Percentiles rank a stretch among this genome's conserved stretches.
Evolutionary conservation across 345 rosid species (phyloP).

Genomic region (Sisymbrium irio): DNA sequence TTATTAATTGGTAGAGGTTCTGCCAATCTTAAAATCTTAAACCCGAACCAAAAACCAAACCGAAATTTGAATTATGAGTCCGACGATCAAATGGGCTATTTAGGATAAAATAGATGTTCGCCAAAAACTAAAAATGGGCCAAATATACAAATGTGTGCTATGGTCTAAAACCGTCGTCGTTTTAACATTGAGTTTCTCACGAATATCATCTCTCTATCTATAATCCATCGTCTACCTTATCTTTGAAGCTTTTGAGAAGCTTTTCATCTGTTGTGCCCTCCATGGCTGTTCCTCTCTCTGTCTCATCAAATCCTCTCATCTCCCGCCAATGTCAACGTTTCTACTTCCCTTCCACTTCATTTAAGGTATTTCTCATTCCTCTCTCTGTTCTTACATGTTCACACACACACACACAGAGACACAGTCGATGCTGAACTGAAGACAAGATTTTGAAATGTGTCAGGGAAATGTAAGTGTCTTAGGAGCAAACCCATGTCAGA

Average conservation of each 20-base stretch:
- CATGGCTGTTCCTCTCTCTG: conserved; percentile 42
- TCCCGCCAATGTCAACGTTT: conserved; percentile 18
- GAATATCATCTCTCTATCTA: background rate
- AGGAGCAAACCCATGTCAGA: conserved; percentile 30
- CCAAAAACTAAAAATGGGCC: background rate
- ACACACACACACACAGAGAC: background rate
- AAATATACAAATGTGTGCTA: background rate
- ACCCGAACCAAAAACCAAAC: too few relatives aligned
- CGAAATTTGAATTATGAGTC: too few relatives aligned
- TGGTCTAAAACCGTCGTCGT: background rate
- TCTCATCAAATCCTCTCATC: conserved; percentile 34
- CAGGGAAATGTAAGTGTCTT: conserved; percentile 44
- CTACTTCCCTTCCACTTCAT: conserved; percentile 25
- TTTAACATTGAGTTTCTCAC: background rate
- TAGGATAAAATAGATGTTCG: too few relatives aligned
- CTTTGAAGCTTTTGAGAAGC: conserved; percentile 8
- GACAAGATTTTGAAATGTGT: background rate
- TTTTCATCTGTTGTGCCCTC: conserved; percentile 5
- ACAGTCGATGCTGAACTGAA: background rate
- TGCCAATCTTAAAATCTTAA: too few relatives aligned
- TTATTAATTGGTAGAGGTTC: too few relatives aligned
- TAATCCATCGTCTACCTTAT: conserved; percentile 24
- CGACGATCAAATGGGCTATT: too few relatives aligned
- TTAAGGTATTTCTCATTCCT: conserved; percentile 31
- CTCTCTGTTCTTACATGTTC: background rate